phyloP scores from a whole-genome alignment of 306 rosid genomes.

The Pyrus betulifolia region DNA sequence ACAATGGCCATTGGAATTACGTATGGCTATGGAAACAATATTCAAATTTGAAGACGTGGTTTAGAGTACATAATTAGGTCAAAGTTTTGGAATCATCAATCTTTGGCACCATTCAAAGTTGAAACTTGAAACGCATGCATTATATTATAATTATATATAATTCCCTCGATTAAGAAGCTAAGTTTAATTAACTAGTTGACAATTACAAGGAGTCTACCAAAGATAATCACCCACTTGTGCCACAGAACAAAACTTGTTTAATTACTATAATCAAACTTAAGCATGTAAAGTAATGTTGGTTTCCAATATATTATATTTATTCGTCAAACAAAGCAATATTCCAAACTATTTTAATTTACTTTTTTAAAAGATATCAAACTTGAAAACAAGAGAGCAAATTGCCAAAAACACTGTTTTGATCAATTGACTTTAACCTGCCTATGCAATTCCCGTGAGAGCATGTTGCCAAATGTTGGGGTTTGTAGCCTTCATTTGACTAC shows the following conservation, averaged over 20 bases:
- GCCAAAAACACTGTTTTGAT: neutral
- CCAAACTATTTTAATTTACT: too few relatives aligned
- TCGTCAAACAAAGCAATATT: too few relatives aligned
- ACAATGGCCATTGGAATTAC: too few relatives aligned
- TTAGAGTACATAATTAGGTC: neutral
- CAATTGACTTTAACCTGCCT: neutral
- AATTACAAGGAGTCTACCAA: constrained; percentile 8
- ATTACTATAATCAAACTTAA: constrained; percentile 23
- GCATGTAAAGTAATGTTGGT: neutral
- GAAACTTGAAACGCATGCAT: neutral
- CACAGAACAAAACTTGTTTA: constrained; percentile 5
- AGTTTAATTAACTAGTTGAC: neutral
- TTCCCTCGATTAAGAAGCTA: neutral
- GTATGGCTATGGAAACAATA: neutral
- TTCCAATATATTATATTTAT: neutral
- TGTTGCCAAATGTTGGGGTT: constrained; percentile 16
- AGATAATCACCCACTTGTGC: neutral
- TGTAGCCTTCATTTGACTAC: constrained; percentile 21
- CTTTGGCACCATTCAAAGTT: neutral
- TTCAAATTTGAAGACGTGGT: neutral
- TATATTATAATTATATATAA: neutral
- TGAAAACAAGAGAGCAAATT: neutral
- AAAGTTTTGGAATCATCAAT: neutral
- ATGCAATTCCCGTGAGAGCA: neutral
- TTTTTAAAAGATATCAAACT: too few relatives aligned